phyloP scores from a whole-genome alignment of 257 asterid genomes.

The Marsdenia floribunda region DNA sequence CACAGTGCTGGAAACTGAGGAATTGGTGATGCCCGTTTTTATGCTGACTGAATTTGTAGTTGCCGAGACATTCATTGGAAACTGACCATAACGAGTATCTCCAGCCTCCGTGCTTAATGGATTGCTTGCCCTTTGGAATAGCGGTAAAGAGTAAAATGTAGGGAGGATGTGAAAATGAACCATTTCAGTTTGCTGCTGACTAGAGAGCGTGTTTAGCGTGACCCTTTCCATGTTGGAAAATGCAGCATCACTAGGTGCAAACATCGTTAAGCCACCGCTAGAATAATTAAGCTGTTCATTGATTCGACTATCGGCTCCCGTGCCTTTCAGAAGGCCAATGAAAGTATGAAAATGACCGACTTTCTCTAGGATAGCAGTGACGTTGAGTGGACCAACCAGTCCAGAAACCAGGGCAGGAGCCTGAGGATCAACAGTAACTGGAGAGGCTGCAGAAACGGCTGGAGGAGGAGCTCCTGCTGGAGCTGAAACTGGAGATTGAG shows the following conservation, averaged over 20 bases:
- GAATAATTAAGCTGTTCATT: conserved; percentile 45
- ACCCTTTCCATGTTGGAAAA: conserved; percentile 41
- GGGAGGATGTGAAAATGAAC: conserved; percentile 47
- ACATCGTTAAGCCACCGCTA: conserved; percentile 42
- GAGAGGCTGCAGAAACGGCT: not conserved
- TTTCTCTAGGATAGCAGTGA: conserved; percentile 50
- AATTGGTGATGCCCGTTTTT: conserved; percentile 43
- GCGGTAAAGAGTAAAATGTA: conserved; percentile 26
- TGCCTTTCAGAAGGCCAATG: conserved; percentile 46
- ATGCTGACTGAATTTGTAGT: conserved; percentile 36
- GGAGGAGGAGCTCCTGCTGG: conserved; percentile 25
- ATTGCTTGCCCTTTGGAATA: conserved; percentile 46
- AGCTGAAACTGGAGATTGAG: conserved; percentile 24
- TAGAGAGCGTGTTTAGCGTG: conserved; percentile 36
- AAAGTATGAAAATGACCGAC: conserved; percentile 43
- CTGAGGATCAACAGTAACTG: conserved; percentile 1
- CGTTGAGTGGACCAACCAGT: conserved; percentile 39
- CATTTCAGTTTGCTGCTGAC: conserved; percentile 36
- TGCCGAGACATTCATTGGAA: conserved; percentile 42
- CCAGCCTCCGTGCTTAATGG: conserved; percentile 56
- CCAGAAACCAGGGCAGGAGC: conserved; percentile 33
- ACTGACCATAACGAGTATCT: conserved; percentile 28
- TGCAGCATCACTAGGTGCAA: conserved; percentile 39
- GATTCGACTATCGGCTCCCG: conserved; percentile 43
- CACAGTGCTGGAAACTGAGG: conserved; percentile 34